phyloP scores from a whole-genome alignment of 2,329 filamentous ascomycete genomes.

The Diatrype stigma region DNA sequence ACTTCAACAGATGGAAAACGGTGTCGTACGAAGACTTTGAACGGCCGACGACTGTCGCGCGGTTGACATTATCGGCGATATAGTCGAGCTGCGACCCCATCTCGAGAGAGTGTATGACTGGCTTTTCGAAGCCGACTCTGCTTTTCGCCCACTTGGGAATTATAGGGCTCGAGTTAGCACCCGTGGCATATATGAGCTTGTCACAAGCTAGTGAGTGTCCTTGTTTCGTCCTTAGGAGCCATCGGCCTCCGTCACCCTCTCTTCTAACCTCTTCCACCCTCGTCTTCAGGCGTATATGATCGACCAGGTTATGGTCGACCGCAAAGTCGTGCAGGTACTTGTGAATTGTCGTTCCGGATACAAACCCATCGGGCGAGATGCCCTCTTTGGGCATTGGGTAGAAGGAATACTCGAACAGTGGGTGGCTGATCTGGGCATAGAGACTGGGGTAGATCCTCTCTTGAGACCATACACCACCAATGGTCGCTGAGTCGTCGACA shows the following conservation, averaged over 20 bases:
- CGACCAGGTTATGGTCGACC: slow-evolving; percentile 15
- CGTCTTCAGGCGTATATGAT: slow-evolving; percentile 14
- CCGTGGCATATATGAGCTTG: slow-evolving; percentile 22
- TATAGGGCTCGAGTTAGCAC: slow-evolving; percentile 18
- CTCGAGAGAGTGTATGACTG: slow-evolving; percentile 26
- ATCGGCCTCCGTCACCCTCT: too few species aligned
- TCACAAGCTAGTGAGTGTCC: too few species aligned
- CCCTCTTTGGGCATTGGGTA: slow-evolving; percentile 28
- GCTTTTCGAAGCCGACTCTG: slow-evolving; percentile 14
- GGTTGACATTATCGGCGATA: slow-evolving; percentile 4
- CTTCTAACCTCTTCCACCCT: slow-evolving; percentile 20
- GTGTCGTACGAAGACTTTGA: slow-evolving; percentile 32
- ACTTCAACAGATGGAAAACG: slow-evolving; percentile 25
- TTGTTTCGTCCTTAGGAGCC: too few species aligned
- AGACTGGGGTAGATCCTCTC: slow-evolving; percentile 26
- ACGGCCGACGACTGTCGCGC: slow-evolving; percentile 26
- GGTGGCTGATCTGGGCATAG: slow-evolving; percentile 29
- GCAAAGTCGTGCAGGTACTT: slow-evolving; percentile 25
- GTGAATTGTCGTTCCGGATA: slow-evolving; percentile 27
- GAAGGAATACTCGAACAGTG: slow-evolving; percentile 31
- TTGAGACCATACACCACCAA: slow-evolving; percentile 23
- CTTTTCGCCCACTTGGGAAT: slow-evolving; percentile 18
- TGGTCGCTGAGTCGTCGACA: slow-evolving; percentile 17
- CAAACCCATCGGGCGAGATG: slow-evolving; percentile 21
- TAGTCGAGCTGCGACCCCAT: slow-evolving; percentile 12